Evolutionary conservation across 345 rosid genomes (phyloP), one percentile per base, ranked within the genome.

Genomic region (Eucalyptus fibrosa): DNA sequence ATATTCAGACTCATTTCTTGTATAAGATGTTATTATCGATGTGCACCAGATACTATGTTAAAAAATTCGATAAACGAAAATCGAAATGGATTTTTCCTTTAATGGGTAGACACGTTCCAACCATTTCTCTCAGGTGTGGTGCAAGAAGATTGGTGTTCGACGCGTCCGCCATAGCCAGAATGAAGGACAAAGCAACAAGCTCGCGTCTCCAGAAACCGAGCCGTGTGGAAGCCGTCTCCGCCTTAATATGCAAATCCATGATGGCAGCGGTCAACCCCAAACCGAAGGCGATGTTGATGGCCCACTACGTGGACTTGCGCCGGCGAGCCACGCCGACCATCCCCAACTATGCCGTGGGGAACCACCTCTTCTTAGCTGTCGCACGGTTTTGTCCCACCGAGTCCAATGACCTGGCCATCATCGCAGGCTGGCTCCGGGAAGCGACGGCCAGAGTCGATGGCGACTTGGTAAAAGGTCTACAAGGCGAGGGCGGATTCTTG

Each of bases 161-260:
- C 7, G 62, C 53, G 45, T 77, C 83, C 4, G 65, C 53, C 10
- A 89, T 88, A 34, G 62, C 90, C 10, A 56, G 86, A 7, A 89
- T 91, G 5, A 87, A 88, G 86, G 89, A 83, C 44, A 91, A 87
- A 81, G 60, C 90, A 12, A 77, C 53, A 14, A 45, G 89, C 49
- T 47, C 90, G 65, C 50, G 40, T 5, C 90, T 88, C n/a, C 53
- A 15, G 45, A 72, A 85, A 32, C 92, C 90, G 12, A 87, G 91
- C 18, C 87, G 90, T 59, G 91, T 89, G 45, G 90, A 88, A 65
- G 91, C 88, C 4, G 91, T 91, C 18, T 87, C 92, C 1, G 91
- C 88, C 21, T 72, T 90, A 28, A 91, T 91, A 7, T 91, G 87
- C 47, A 87, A 87, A 50, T 87, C 45, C 47, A 87, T 50, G 34